phyloP scores from a whole-genome alignment of 2,329 filamentous ascomycete species.

The Raffaelea deltoideospora region DNA sequence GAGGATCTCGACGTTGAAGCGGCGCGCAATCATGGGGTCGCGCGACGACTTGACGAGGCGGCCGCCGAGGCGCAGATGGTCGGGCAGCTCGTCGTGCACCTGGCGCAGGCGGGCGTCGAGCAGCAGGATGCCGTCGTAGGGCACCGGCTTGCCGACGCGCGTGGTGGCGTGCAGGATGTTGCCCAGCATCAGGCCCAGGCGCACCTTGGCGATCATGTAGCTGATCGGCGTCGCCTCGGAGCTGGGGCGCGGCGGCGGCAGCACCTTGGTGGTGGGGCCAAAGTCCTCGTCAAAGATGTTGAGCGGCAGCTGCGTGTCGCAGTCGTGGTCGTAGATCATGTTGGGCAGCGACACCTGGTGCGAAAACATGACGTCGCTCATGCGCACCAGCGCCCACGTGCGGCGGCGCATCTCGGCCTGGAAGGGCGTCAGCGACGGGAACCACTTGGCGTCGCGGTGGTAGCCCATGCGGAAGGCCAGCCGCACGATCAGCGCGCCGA shows the following conservation, averaged over 20 bases:
- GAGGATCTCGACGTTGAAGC: conserved; percentile 70
- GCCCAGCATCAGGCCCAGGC: conserved; percentile 52
- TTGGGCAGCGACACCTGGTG: conserved; percentile 51
- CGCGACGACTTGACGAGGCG: conserved; percentile 58
- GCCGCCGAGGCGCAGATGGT: conserved; percentile 65
- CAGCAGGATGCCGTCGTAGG: conserved; percentile 50
- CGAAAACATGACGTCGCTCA: conserved; percentile 63
- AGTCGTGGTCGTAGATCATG: conserved; percentile 62
- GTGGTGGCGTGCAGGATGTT: conserved; percentile 54
- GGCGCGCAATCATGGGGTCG: conserved; percentile 75
- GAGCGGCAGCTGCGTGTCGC: conserved; percentile 58
- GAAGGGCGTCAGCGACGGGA: conserved; percentile 55
- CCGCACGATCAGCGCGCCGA: conserved; percentile 38
- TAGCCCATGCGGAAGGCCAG: conserved; percentile 57
- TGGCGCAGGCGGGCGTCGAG: conserved; percentile 47
- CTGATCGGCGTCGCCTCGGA: conserved; percentile 62
- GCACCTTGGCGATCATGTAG: conserved; percentile 64
- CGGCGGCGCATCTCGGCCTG: conserved; percentile 61
- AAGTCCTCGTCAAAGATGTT: conserved; percentile 77
- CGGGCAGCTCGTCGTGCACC: conserved; percentile 53
- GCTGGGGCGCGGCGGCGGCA: conserved; percentile 52
- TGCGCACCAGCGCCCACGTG: conserved; percentile 56
- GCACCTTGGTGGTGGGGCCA: conserved; percentile 46
- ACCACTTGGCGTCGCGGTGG: conserved; percentile 63
- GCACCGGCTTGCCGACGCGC: conserved; percentile 35